phyloP scores from a whole-genome alignment of 306 rosid species.

The Corylus avellana region DNA sequence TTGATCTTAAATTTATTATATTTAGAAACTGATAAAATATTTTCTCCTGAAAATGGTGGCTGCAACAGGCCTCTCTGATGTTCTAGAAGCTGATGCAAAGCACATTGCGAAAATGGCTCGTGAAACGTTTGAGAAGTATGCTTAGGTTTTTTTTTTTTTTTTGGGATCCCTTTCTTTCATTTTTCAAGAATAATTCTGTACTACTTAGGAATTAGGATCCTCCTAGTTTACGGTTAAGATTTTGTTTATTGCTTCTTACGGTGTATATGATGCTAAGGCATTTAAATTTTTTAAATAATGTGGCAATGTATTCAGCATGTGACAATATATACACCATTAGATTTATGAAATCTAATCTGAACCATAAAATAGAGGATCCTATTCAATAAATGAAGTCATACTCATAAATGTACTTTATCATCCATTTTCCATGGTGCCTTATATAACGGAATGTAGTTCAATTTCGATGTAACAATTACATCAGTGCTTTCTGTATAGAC shows the following conservation, averaged over 20 bases:
- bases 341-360: no score
- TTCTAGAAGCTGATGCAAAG: conserved; percentile 81
- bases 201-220: background rate
- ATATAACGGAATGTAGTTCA: background rate
- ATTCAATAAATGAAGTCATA: no score
- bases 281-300: no score
- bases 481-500: background rate
- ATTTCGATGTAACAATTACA: background rate
- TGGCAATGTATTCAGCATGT: no score
- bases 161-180: background rate
- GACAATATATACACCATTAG: no score
- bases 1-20: background rate
- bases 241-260: no score
- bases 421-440: background rate
- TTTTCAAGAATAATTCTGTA: background rate
- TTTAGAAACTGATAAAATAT: background rate
- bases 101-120: conserved; percentile 72
- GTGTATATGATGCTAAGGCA: no score
- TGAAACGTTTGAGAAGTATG: conserved; percentile 61
- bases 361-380: no score
- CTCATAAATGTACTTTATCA: background rate
- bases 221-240: no score
- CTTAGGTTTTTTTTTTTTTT: no score
- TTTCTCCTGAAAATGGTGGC: conserved; percentile 26
- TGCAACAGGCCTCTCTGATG: conserved; percentile 50